Base-by-base conservation (phyloP, 345 rosid species). In the Trapa incisa region DNA sequence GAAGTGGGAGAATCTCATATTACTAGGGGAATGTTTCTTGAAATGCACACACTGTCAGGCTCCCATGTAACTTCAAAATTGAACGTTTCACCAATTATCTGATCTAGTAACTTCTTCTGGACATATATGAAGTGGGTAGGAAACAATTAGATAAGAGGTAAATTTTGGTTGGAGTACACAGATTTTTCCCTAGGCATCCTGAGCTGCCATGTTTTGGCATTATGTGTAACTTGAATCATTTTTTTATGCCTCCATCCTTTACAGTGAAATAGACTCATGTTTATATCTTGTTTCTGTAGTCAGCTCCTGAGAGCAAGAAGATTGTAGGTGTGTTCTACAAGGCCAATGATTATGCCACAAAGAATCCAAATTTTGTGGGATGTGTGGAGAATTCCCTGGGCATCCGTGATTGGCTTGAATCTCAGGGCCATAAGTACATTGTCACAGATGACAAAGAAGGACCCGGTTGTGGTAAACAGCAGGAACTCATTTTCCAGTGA, bases 311-410 rank as follows among this genome's bases (percentile, higher is more conserved):
- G 47, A 84, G 87, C 83, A 88, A 88, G 74, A 93, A 93, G 84
- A 89, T 93, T 41, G 97, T 89, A 60, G 98, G 98, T 3, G 98
- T 93, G 64, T 93, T 93, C 80, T 93, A 93, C 86, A 93, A 93
- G 82, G 98, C 85, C 69, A 80, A 88, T 39, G 92, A 89, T 72
- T 88, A 86, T 64, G 92, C 87, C 67, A 17, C 82, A 14, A 75
- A 64, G 82, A 88, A 90, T 67, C 97, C 97, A 17, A 85, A 90
- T 68, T 88, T 93, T 72, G 73, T 90, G 48, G 94, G 97, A 39
- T 85, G 89, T 36, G 87, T 79, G 33, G 98, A 93, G 79, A 72
- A 84, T 70, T 93, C 85, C 3, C 76, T 88, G 70, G 98, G 97
- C 68, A 80, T 93, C 36, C 87, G 89, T 4, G 75, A 74, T 32